These are phyloP conservation scores for Platismatia glauca DNA, from an alignment of 495 filamentous ascomycete genomes.

Conservation along the genomic window DNA sequence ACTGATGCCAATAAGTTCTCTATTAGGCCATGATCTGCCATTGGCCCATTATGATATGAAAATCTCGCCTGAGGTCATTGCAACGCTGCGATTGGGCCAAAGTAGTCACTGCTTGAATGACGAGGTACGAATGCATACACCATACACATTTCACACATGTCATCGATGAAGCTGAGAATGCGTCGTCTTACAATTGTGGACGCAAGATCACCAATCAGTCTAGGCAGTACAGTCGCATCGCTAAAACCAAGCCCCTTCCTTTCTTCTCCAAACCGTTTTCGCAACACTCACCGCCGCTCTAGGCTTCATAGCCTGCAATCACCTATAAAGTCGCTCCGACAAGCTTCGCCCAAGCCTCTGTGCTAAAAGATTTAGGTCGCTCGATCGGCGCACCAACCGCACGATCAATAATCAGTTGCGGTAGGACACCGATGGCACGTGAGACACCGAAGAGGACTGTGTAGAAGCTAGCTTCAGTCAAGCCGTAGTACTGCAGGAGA, in stretches of 20 bases:
- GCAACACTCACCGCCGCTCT: background rate
- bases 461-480: conserved; percentile 99
- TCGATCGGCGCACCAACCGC: conserved; percentile 66
- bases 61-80: too few relatives aligned
- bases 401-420: conserved; percentile 98
- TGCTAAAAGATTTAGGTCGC: conserved; percentile 94
- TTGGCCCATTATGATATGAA: too few relatives aligned
- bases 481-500: conserved; percentile 96
- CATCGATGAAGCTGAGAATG: background rate
- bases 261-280: background rate
- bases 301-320: background rate
- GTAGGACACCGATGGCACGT: conserved; percentile 92
- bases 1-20: too few relatives aligned
- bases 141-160: background rate
- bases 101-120: too few relatives aligned
- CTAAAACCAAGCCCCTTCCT: background rate
- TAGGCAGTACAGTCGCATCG: background rate
- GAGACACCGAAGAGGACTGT: conserved; percentile 98
- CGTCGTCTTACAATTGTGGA: background rate
- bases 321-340: conserved; percentile 81
- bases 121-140: background rate
- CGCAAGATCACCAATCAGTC: background rate
- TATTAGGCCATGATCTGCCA: too few relatives aligned
- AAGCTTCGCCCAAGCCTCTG: conserved; percentile 91
- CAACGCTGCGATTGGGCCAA: too few relatives aligned